These are phyloP conservation scores for Berberis vulgaris DNA, from an alignment of 164 flowering plant species.

Conservation along the genomic window DNA sequence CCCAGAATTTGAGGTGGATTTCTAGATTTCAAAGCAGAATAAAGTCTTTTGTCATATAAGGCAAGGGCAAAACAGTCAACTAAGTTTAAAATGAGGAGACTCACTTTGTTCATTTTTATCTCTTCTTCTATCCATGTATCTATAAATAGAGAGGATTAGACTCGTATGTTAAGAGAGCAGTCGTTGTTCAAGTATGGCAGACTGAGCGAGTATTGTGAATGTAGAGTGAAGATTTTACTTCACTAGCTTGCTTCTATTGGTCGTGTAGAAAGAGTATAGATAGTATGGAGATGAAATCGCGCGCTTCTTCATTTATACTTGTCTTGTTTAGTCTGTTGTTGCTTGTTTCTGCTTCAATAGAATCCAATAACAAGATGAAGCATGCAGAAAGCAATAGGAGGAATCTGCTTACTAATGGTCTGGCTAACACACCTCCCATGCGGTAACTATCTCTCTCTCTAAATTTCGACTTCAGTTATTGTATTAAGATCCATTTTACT, in stretches of 20 bases:
- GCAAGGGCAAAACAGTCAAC: no score
- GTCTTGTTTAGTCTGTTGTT: not conserved
- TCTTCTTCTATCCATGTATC: no score
- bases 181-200: not conserved
- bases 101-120: no score
- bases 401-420: not conserved
- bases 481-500: no score
- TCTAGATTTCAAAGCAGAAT: no score
- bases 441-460: not conserved
- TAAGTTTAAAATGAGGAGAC: no score
- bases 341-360: not conserved
- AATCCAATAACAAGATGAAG: not conserved
- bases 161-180: not conserved
- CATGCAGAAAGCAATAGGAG: not conserved
- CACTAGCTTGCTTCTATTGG: no score
- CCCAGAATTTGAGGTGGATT: no score
- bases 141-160: no score
- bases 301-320: not conserved
- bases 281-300: not conserved
- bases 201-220: not conserved
- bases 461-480: not conserved
- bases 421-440: not conserved
- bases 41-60: no score
- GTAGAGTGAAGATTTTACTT: not conserved
- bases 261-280: not conserved